Evolutionary conservation across 208 protist genomes (phyloP), one percentile per base, ranked within the genome.

Genomic region (Trypanosoma lewisi): DNA sequence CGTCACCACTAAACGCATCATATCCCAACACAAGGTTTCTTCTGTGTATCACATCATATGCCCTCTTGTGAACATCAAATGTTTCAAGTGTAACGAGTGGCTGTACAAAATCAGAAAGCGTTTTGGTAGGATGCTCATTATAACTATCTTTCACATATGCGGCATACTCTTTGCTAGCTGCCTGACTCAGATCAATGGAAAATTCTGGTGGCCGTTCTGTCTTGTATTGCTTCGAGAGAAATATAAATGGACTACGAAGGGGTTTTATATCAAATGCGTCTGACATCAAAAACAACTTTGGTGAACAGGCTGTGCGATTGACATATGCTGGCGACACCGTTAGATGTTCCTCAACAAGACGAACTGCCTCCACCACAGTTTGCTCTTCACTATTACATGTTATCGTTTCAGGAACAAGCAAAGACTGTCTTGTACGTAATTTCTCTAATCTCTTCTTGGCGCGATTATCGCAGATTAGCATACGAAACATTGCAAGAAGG

Each of bases 141-240:
- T 56, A 28, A 28, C 53, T 63, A n/a, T 8, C 1, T 21, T 60
- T 51, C 12, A 39, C 62, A 27, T 69, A 73, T 2, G 52, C 25
- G 30, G 58, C 65, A 31, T 76, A 59, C 34, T 78, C 72, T 19
- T 61, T 57, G 23, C 28, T 63, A 9, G 61, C 57, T 34, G 67
- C 54, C 37, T 51, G 69, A 17, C 39, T 55, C 0, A 81, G 30
- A 54, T 77, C 52, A 58, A 85, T 30, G 17, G 63, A 25, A 58
- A 85, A 85, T 44, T 85, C 79, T 8, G 79, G 79, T 5, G 82
- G 66, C 6, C 58, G 62, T 42, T 75, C 76, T 27, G 50, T 62
- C 25, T 37, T 57, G 39, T 82, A 82, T 31, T 77, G 41, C 12
- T 51, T 30, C 9, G 65, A 64, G 9, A 72, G 50, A 60, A 85